phyloP scores from a whole-genome alignment of 768 basidiomycete species.

The Rhodotorula kratochvilovae region DNA sequence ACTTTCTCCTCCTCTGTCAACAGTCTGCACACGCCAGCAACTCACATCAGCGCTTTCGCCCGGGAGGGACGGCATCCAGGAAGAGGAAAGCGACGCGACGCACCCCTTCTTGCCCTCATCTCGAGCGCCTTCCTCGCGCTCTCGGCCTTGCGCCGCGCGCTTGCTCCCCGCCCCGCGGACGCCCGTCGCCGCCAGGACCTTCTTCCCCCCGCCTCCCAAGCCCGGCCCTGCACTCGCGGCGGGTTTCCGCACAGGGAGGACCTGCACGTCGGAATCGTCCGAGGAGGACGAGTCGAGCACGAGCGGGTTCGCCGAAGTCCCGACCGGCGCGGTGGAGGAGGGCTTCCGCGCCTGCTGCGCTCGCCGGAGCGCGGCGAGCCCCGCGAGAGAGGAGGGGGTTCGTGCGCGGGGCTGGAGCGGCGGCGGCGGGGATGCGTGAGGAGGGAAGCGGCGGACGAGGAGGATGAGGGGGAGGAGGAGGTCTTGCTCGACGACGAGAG shows the following conservation, averaged over 20 bases:
- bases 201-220: neutral
- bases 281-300: conserved; percentile 7
- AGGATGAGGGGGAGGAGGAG: neutral
- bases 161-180: conserved; percentile 11
- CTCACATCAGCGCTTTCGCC: neutral
- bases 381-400: conserved; percentile 3
- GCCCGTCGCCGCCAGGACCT: neutral
- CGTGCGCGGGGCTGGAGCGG: neutral
- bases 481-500: neutral
- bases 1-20: conserved; percentile 39
- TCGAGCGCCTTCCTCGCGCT: conserved; percentile 32
- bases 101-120: conserved; percentile 39
- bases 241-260: neutral
- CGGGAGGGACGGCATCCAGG: neutral
- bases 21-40: neutral
- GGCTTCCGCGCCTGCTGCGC: conserved; percentile 17
- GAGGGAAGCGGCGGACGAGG: no score
- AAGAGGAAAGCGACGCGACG: neutral
- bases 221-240: neutral
- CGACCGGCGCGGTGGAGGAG: neutral
- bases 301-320: conserved; percentile 9
- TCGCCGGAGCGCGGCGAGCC: conserved; percentile 25
- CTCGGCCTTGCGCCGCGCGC: conserved; percentile 32
- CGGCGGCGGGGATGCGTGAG: neutral
- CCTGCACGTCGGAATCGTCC: conserved; percentile 27